These are phyloP conservation scores for Nasturtium officinale DNA, from an alignment of 345 rosid genomes.

Conservation along the genomic window DNA sequence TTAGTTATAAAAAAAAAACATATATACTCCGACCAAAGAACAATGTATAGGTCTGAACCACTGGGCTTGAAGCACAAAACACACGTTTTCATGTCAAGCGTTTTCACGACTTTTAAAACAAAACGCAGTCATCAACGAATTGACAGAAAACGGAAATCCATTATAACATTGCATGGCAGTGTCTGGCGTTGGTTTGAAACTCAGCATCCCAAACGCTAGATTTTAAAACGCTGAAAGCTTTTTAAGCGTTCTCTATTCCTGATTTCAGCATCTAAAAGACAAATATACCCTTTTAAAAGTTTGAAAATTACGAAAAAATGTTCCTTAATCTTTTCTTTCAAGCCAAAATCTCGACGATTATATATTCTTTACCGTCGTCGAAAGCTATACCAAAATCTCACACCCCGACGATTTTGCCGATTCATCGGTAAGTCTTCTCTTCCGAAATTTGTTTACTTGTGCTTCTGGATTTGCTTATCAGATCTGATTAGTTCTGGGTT, in stretches of 20 bases:
- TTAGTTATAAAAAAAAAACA: not conserved
- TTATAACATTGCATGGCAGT: too few relatives aligned
- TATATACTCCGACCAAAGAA: not conserved
- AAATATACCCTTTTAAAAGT: not conserved
- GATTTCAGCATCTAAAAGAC: not conserved
- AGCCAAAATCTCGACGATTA: not conserved
- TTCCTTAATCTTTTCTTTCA: slow-evolving; percentile 28
- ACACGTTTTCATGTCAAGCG: not conserved
- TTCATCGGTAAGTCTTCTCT: slow-evolving; percentile 20
- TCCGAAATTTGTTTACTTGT: not conserved
- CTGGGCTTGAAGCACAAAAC: not conserved
- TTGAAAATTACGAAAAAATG: not conserved
- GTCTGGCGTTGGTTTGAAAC: not conserved
- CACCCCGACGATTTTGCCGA: slow-evolving; percentile 23
- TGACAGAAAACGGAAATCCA: not conserved
- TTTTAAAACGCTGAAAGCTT: slow-evolving; percentile 11
- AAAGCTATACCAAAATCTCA: slow-evolving; percentile 17
- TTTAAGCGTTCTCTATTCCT: not conserved
- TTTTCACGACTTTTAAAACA: not conserved
- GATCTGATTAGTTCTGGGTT: slow-evolving; percentile 28
- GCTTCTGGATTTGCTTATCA: not conserved
- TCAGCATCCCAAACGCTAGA: not conserved
- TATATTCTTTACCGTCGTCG: slow-evolving; percentile 6
- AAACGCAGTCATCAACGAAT: not conserved
- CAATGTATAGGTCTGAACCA: not conserved